Evolutionary conservation across 768 basidiomycete species (phyloP), one percentile per base, ranked within the genome.

Genomic region (Lactifluus pinguis): DNA sequence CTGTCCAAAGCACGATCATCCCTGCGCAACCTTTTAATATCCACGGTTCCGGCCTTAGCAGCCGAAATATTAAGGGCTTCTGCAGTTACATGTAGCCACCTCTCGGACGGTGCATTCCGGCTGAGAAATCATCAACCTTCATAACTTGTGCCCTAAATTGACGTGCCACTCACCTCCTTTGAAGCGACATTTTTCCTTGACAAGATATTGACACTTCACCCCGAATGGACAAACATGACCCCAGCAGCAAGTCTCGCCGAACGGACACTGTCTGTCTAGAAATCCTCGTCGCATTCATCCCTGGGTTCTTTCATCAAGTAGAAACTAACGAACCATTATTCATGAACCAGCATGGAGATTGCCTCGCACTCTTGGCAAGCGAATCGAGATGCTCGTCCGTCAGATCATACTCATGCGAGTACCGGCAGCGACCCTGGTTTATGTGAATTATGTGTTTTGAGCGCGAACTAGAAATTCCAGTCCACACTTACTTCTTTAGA

Each of bases 111-210:
- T 78, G 77, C 77, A 78, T 78, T 53, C 75, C 76, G 6, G 6
- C 32, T 79, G 51, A 13, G 17, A 54, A 10, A 17, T 49, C 49
- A 42, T 58, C 39, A 62, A 29, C 45, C 4, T 15, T 19, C 14
- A 11, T 19, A 15, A 17, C 11, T 38, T 30, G 8, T 25, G 13
- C 29, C 36, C 10, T 10, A 10, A 59, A 17, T 42, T 19, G 25
- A 44, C 30, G 34, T 50, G 34, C 39, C 9, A 73, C 80, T 67
- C 59, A 80, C 79, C 73, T 66, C 85, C 88, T 79, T 91, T 90
- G 73, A 92, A 92, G 87, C 89, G 90, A 69, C 89, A 92, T 73
- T 86, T 90, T 47, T 89, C 88, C 69, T 86, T 88, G 73, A 81
- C 82, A 36, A 85, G 73, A 71, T 87, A 86, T 68, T 80, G 81